Conservation (phyloP, 2,329 filamentous ascomycete species). For the Aaosphaeria pasadenensis region DNA sequence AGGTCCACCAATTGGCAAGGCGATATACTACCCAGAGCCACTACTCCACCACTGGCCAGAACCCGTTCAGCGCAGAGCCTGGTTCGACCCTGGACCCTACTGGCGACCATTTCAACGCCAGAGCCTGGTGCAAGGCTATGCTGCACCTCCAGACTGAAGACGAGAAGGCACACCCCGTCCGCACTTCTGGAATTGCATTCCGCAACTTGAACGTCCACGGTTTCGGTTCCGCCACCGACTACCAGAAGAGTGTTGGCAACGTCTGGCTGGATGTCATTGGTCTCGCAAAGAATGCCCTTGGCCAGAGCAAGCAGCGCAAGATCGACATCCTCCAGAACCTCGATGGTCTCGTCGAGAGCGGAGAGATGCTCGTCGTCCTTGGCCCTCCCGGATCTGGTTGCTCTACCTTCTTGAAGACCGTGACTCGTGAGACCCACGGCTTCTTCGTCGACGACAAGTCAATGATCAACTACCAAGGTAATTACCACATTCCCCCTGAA, state of each 20-base stretch:
- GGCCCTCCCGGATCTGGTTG: conserved; percentile 69
- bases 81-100: conserved; percentile 46
- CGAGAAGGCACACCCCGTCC: conserved; percentile 37
- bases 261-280: conserved; percentile 42
- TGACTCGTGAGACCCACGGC: conserved; percentile 79
- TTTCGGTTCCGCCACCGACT: conserved; percentile 48
- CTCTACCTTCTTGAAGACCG: conserved; percentile 80
- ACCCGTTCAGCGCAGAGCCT: conserved; percentile 37
- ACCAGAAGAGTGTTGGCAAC: conserved; percentile 51
- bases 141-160: conserved; percentile 46
- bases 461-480: conserved; percentile 79
- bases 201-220: conserved; percentile 48
- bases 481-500: background rate
- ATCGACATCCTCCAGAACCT: conserved; percentile 67
- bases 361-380: conserved; percentile 74
- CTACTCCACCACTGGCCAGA: conserved; percentile 37
- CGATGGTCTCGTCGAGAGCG: conserved; percentile 65
- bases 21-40: conserved; percentile 40
- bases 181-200: conserved; percentile 49
- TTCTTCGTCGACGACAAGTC: conserved; percentile 68
- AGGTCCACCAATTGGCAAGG: conserved; percentile 42
- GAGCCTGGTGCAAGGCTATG: conserved; percentile 50
- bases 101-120: conserved; percentile 46
- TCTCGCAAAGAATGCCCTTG: conserved; percentile 33
- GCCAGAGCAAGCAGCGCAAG: conserved; percentile 27